phyloP scores from a whole-genome alignment of 2,329 filamentous ascomycete species.

The Dothideomycetes sp. region DNA sequence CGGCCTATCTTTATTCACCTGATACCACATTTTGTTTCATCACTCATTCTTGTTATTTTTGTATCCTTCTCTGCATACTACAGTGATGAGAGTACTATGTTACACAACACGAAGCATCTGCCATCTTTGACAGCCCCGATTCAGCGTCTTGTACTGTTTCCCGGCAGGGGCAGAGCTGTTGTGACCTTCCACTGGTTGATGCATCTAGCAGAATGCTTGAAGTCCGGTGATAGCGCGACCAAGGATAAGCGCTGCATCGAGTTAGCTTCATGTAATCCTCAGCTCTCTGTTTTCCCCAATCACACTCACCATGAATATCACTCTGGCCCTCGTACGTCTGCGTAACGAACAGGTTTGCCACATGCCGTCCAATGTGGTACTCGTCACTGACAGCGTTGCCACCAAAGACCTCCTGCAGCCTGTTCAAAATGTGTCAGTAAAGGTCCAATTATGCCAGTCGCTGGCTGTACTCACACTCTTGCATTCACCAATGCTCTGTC shows the following conservation, averaged over 20 bases:
- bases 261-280: constrained; percentile 16
- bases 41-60: too few species aligned
- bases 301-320: constrained; percentile 79
- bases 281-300: neutral
- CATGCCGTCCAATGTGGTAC: constrained; percentile 89
- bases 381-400: constrained; percentile 98
- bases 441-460: neutral
- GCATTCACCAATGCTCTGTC: constrained; percentile 76
- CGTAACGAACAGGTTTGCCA: constrained; percentile 91
- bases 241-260: constrained; percentile 37
- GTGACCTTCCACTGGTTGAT: too few species aligned
- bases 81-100: too few species aligned
- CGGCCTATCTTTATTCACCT: too few species aligned
- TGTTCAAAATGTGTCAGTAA: constrained; percentile 23
- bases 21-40: too few species aligned
- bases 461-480: constrained; percentile 45
- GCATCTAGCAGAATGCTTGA: constrained; percentile 54
- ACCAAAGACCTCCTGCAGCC: constrained; percentile 89
- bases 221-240: constrained; percentile 52
- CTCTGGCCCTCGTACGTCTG: constrained; percentile 98
- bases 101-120: too few species aligned
- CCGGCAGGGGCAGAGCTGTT: too few species aligned
- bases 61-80: too few species aligned
- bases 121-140: too few species aligned
- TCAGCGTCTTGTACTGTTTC: too few species aligned